Percentiles rank a stretch among this genome's conserved stretches.
phyloP scores from a whole-genome alignment of 2,329 filamentous ascomycete species.

The Colletotrichum sojae region DNA sequence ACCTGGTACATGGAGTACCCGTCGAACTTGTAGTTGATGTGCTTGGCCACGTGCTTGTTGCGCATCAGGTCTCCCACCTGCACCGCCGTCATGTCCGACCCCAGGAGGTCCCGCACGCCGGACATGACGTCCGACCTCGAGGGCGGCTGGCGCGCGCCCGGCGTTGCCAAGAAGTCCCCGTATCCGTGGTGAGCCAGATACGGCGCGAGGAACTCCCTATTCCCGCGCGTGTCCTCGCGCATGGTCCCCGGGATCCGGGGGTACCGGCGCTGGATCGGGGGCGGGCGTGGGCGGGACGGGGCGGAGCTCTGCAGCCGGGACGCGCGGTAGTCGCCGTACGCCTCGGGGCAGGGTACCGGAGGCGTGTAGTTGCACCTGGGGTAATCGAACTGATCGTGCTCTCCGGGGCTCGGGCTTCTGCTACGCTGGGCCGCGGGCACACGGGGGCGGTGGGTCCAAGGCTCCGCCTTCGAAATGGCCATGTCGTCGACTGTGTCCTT shows the following conservation, averaged over 20 bases:
- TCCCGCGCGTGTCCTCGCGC: constrained; percentile 9
- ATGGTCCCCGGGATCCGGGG: constrained; percentile 30
- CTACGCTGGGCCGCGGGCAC: not conserved
- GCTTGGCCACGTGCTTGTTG: constrained; percentile 7
- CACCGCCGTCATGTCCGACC: constrained; percentile 25
- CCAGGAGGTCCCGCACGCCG: constrained; percentile 39
- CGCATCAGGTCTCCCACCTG: constrained; percentile 35
- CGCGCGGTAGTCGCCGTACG: not conserved
- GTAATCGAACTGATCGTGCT: not conserved
- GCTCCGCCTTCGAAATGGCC: constrained; percentile 10
- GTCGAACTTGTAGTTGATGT: constrained; percentile 35
- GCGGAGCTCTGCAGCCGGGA: not conserved
- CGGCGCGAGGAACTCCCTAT: constrained; percentile 5
- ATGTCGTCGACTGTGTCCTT: constrained; percentile 18
- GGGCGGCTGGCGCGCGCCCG: constrained; percentile 1
- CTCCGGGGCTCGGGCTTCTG: not conserved
- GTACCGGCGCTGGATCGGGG: constrained; percentile 29
- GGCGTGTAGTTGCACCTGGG: constrained; percentile 15
- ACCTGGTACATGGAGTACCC: constrained; percentile 11
- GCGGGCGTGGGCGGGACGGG: constrained; percentile 30
- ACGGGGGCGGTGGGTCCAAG: constrained; percentile 21
- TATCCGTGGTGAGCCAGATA: not conserved
- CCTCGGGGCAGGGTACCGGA: constrained; percentile 17
- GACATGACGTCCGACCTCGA: constrained; percentile 37
- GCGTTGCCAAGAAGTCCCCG: not conserved